A percentile compares a stretch with the other conserved stretches of the same genome.
Conservation (phyloP, 73 alveolate species). For the Blepharisma stoltei region DNA sequence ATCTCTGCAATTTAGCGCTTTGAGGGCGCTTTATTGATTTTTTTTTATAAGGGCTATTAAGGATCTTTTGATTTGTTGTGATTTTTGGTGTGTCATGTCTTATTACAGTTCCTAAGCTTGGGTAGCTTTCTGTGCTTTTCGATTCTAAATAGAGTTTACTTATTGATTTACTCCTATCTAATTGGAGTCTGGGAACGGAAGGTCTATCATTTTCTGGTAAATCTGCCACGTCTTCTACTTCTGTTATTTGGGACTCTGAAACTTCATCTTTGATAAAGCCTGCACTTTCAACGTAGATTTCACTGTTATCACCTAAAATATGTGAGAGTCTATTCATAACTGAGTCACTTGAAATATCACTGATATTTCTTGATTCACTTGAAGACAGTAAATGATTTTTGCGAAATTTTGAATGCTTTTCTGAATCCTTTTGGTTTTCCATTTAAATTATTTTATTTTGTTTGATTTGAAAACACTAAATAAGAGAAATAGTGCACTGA, state of each 20-base stretch:
- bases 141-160: slow-evolving; percentile 3
- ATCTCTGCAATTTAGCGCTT: not conserved
- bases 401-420: no score
- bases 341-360: no score
- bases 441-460: no score
- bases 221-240: not conserved
- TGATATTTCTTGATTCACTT: no score
- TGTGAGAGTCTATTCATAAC: no score
- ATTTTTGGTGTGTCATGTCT: slow-evolving; percentile 21
- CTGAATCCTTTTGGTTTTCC: no score
- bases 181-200: slow-evolving; percentile 14
- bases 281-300: no score
- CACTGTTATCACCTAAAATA: no score
- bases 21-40: not conserved
- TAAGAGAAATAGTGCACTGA: no score
- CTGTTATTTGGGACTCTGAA: not conserved
- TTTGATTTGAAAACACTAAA: no score
- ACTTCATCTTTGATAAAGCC: no score
- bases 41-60: not conserved
- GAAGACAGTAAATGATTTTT: no score
- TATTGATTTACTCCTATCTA: not conserved
- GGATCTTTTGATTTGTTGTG: not conserved
- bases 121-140: slow-evolving; percentile 13
- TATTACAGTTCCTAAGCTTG: slow-evolving; percentile 23
- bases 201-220: not conserved